Base-by-base conservation (phyloP, 2,329 filamentous ascomycete species). In the Beauveria asiatica region DNA sequence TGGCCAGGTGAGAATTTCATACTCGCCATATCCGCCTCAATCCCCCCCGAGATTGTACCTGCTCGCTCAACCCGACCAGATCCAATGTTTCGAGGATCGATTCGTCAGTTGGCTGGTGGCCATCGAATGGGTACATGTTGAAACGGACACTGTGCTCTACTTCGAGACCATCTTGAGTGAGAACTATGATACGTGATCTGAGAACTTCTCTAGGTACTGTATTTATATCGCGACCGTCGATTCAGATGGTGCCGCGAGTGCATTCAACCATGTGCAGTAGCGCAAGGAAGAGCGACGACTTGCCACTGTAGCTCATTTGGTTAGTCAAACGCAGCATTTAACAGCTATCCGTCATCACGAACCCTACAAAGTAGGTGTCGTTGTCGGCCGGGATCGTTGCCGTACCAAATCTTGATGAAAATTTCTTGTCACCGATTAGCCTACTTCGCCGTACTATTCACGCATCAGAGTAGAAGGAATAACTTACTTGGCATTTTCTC, bases 1-100 rank as follows among this genome's bases (percentile, higher is more conserved):
- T 57, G 54, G 1, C 41, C 42, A 9, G 27, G n/a, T 25, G 54
- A 48, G n/a, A 57, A 23, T 6, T 57, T 39, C 54, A 57, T 33
- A 8, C 17, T n/a, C 2, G 23, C 7, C 42, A 48, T 45, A 1
- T 19, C 4, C 4, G n/a, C 44, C 4, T 48, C 54, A 11, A 57
- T 25, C 5, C 54, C 54, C 16, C 54, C 54, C 2, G 23, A 4
- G 41, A 23, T 9, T 16, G 25, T 7, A 57, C 75, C 13, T 61
- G 21, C 5, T 50, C 30, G 7, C 45, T 4, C 6, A 57, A 13
- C 3, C 30, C 45, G n/a, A 57, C 45, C 21, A 25, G 13, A 2
- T 57, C 17, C 16, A 57, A 8, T 1, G 19, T 33, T 3, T 19
- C 33, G 16, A 50, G 45, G 16, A 57, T 48, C 2, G 13, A n/a